Evolutionary conservation across 768 basidiomycete genomes (phyloP).

Genomic region (Paxillus involutus): DNA sequence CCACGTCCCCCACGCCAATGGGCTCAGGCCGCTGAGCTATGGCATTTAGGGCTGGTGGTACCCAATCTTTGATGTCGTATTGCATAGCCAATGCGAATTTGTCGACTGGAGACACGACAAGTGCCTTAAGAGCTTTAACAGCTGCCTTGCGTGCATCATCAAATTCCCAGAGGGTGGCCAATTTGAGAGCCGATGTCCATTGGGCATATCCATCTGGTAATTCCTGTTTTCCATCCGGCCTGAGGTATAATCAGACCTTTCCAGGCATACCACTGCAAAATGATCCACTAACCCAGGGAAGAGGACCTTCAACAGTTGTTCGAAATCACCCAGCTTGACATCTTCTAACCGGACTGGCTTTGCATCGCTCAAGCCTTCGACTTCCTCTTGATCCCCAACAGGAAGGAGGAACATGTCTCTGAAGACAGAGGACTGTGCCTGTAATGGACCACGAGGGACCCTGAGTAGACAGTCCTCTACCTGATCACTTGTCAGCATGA

Average conservation of each 20-base stretch:
- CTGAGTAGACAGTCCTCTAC: conserved; percentile 14
- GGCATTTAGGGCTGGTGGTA: neutral
- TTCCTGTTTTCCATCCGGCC: neutral
- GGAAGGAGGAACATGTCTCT: conserved; percentile 13
- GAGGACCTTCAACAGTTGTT: conserved; percentile 8
- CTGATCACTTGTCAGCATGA: neutral
- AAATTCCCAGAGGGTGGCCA: conserved; percentile 38
- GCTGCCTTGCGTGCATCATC: neutral
- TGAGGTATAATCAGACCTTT: neutral
- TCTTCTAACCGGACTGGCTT: conserved; percentile 16
- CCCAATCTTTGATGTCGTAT: neutral
- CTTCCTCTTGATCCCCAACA: neutral
- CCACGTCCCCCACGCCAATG: conserved; percentile 3
- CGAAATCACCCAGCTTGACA: conserved; percentile 11
- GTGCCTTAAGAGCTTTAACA: too few relatives aligned
- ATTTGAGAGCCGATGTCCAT: conserved; percentile 36
- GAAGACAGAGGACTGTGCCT: conserved; percentile 12
- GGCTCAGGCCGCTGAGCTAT: conserved; percentile 3
- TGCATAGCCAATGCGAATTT: neutral
- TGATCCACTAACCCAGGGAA: conserved; percentile 7
- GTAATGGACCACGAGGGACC: conserved; percentile 10
- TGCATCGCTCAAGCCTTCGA: conserved; percentile 12
- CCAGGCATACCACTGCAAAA: neutral
- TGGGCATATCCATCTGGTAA: conserved; percentile 14
- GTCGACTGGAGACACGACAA: neutral